phyloP scores from a whole-genome alignment of 2,329 filamentous ascomycete species.

The Fonsecaea pedrosoi region DNA sequence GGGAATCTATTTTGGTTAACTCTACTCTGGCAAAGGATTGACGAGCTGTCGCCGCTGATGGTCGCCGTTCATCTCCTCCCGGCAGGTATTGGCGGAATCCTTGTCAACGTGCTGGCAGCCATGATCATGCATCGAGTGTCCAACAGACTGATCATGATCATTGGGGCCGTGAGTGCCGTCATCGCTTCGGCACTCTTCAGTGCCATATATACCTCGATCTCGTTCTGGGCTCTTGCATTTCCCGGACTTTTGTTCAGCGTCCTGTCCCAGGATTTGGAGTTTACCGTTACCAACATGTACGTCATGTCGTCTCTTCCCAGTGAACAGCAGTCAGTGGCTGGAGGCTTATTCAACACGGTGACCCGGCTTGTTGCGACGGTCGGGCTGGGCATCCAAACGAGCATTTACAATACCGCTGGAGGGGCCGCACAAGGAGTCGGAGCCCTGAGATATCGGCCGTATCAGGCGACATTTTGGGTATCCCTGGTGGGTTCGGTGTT shows the following conservation, averaged over 20 bases:
- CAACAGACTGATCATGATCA: constrained; percentile 67
- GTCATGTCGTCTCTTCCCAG: constrained; percentile 69
- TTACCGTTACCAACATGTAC: constrained; percentile 76
- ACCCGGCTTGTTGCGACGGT: constrained; percentile 66
- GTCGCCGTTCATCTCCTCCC: constrained; percentile 70
- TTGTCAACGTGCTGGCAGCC: constrained; percentile 69
- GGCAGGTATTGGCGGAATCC: constrained; percentile 67
- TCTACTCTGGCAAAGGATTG: constrained; percentile 68
- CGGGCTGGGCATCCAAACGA: constrained; percentile 67
- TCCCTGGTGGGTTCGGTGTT: constrained; percentile 35
- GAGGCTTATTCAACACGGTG: constrained; percentile 72
- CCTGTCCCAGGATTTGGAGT: constrained; percentile 71
- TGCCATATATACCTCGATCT: constrained; percentile 61
- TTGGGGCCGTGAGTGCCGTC: constrained; percentile 55
- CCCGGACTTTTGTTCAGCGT: constrained; percentile 67
- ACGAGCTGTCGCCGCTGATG: constrained; percentile 60
- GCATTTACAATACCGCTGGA: constrained; percentile 44
- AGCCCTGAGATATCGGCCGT: constrained; percentile 36
- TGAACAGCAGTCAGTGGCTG: constrained; percentile 69
- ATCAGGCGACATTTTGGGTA: constrained; percentile 41
- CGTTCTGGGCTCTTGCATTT: constrained; percentile 72
- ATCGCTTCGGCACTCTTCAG: constrained; percentile 61
- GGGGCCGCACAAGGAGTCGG: constrained; percentile 29
- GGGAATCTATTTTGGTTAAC: constrained; percentile 68
- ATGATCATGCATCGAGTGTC: constrained; percentile 67